phyloP scores from a whole-genome alignment of 768 basidiomycete genomes.

The Naganishia kalamii region DNA sequence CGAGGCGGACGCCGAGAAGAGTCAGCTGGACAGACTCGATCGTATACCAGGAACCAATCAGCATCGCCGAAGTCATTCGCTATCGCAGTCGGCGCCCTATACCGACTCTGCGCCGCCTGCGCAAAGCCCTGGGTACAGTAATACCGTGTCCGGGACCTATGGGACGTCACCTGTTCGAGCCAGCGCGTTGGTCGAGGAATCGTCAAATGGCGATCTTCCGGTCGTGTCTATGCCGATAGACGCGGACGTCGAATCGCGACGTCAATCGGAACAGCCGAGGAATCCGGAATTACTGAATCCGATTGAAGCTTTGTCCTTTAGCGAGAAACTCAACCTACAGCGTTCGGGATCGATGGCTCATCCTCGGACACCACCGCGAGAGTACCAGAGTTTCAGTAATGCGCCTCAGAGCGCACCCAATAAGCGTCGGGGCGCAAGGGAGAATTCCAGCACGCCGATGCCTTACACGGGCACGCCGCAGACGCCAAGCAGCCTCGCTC shows the following conservation, averaged over 20 bases:
- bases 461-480: neutral
- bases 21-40: constrained; percentile 47
- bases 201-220: neutral
- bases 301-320: neutral
- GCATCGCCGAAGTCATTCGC: constrained; percentile 18
- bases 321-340: neutral
- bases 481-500: neutral
- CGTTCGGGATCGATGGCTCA: constrained; percentile 10
- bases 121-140: neutral
- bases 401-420: constrained; percentile 3
- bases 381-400: neutral
- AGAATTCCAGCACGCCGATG: neutral
- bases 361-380: constrained; percentile 5
- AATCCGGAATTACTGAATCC: neutral
- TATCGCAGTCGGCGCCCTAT: constrained; percentile 5
- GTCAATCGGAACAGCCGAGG: constrained; percentile 3
- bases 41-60: constrained; percentile 36
- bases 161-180: neutral
- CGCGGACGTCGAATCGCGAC: neutral
- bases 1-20: constrained; percentile 38
- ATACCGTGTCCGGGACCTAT: neutral
- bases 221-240: neutral
- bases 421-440: neutral
- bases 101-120: neutral
- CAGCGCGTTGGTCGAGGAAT: neutral